Evolutionary conservation across 2,329 filamentous ascomycete genomes (phyloP), one percentile per base, ranked within the genome.

Genomic region (Pseudogymnoascus sp.): DNA sequence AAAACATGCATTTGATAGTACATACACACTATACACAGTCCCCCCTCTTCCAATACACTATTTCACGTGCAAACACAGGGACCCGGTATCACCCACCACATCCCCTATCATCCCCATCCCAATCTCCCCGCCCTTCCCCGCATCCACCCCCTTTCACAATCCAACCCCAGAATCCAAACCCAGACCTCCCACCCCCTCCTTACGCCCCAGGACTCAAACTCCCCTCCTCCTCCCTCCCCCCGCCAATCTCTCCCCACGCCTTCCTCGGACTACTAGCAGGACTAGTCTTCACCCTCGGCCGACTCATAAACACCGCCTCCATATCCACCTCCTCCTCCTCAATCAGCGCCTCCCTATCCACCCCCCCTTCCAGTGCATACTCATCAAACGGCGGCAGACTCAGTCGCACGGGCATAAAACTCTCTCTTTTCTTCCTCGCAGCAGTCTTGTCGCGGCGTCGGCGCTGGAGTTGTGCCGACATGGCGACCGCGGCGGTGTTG

Each of bases 231-330:
- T 28, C 59, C 5, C 37, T 40, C 37, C 14, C 37, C 37, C 37
- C 14, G 5, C 33, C 9, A 4, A 40, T n/a, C 37, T 35, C 43
- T 8, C 35, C 59, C 67, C 66, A 67, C 12, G 59, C 61, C 60
- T 62, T 68, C 12, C 60, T 64, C 6, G 70, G 70, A 64, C 70
- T 71, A 9, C 67, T 62, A 40, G 67, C 67, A 1, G 92, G 91
- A 72, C 91, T 96, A 9, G 84, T 84, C 66, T 88, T 87, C 67
- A 97, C 85, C 74, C 87, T 89, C 0, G 93, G 93, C 67, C 93
- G 77, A 66, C 90, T 93, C 75, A 88, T 90, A 73, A 97, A 97
- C 1, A 96, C 88, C 25, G 88, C 88, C 64, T 89, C 88, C 73
- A 91, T 89, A 64, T 96, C 91, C 3, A 83, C 80, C 67, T 91